These are phyloP conservation scores for Lasiodiplodia citricola DNA, from an alignment of 2,329 filamentous ascomycete genomes.

Conservation along the genomic window DNA sequence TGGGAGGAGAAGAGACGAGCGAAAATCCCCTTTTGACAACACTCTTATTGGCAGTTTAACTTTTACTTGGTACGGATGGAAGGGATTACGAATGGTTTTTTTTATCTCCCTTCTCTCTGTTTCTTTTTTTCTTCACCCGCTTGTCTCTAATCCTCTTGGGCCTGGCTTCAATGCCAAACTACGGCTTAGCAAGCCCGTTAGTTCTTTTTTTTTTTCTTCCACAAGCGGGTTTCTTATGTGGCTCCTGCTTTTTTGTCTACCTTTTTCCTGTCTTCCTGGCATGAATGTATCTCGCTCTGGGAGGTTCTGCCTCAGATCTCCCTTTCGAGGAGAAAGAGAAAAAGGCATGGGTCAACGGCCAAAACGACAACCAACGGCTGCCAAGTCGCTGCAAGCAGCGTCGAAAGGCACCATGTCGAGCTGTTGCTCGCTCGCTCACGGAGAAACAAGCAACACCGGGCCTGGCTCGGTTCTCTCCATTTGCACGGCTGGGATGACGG, in stretches of 20 bases:
- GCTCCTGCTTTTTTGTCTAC: slow-evolving; percentile 18
- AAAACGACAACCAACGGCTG: slow-evolving; percentile 9
- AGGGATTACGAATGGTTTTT: slow-evolving; percentile 18
- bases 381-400: slow-evolving; percentile 12
- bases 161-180: slow-evolving; percentile 12
- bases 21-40: slow-evolving; percentile 10
- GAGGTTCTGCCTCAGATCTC: not conserved
- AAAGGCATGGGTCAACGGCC: not conserved
- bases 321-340: not conserved
- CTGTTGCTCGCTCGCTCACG: not conserved
- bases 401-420: slow-evolving; percentile 1
- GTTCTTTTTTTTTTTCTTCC: slow-evolving; percentile 8
- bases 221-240: slow-evolving; percentile 21
- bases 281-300: slow-evolving; percentile 16
- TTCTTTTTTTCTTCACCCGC: slow-evolving; percentile 11
- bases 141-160: slow-evolving; percentile 23
- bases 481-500: slow-evolving; percentile 16
- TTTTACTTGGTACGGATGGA: slow-evolving; percentile 16
- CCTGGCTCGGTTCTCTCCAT: slow-evolving; percentile 18
- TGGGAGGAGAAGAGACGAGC: slow-evolving; percentile 25
- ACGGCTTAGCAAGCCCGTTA: slow-evolving; percentile 14
- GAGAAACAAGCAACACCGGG: not conserved
- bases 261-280: slow-evolving; percentile 9
- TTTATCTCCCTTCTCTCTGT: slow-evolving; percentile 21
- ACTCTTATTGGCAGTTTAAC: slow-evolving; percentile 22